Evolutionary conservation across 2,329 filamentous ascomycete species (phyloP), one percentile per base, ranked within the genome.

Genomic region (Sporothrix euskadiensis): DNA sequence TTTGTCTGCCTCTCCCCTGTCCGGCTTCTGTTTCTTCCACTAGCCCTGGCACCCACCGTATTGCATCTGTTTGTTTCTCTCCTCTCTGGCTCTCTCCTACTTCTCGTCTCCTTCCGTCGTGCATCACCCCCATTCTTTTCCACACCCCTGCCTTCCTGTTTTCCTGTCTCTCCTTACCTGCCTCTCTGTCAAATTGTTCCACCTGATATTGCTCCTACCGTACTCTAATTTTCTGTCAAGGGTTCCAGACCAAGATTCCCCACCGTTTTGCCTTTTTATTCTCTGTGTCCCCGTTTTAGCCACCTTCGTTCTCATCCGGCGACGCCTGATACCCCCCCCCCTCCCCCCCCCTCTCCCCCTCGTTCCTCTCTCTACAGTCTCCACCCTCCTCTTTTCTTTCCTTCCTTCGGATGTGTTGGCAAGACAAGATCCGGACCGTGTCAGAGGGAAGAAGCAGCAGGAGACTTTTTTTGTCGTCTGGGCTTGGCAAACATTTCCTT

Each of bases 291-390:
- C 52, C 65, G 79, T 81, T 81, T 80, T 80, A 79, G 73, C 79
- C 78, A 76, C 69, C 72, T 72, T 65, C 75, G 76, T 76, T 79
- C 78, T 78, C 76, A 77, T 78, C 76, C 74, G 75, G 72, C 76
- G 74, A 78, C 75, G 78, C 78, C 78, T 78, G 78, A 79, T 80
- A 71, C 57, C 79, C 81, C 83, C 82, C 83, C 77, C 57, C 79
- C 81, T 83, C 82, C 83, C 77, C 83, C 81, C 79, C 79, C 54
- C 54, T 30, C 54, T 57, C 56, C 26, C 22, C 56, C 35, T 59
- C 26, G 22, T 35, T 65, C 19, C 59, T 63, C 59, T 41, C 9
- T 35, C 19, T n/a, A n/a, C 19, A 8, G 19, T 41, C 82, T 81
- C 78, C 75, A 75, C 79, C 78, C 79, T 81, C 78, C 76, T 73